Base-by-base conservation (phyloP, 371 early-diverging fungal species). In the Coemansia sp. region DNA sequence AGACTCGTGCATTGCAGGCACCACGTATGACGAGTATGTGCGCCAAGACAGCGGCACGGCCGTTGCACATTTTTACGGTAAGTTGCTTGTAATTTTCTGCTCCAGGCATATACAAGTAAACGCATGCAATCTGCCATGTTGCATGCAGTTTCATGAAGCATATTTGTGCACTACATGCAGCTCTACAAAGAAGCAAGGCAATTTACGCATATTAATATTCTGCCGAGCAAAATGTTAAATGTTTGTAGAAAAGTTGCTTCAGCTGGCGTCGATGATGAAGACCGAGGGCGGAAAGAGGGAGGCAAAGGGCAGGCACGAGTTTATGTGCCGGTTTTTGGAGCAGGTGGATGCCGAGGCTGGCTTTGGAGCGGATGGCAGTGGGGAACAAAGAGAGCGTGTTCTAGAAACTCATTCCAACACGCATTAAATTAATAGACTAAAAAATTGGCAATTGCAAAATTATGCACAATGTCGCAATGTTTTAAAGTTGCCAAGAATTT, bases 31-130 rank as follows among this genome's bases (percentile, higher is more conserved):
- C 26, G 80, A 83, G 26, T 89, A 88, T 60, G 81, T 86, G 39
- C 69, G 70, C 1, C 81, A 84, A 54, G 80, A 82, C 28, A 72
- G 67, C 42, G 75, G 85, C 5, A 83, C 85, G 1, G 88, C 88
- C 0, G 82, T 91, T 59, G 80, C 84, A 12, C 92, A 91, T 69
- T 91, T 91, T 54, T 84, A 90, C 62, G 88, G 87, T 85, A 83
- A 56, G 69, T 65, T 25, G 5, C 1, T 1, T 12, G 28, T 16
- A 26, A 16, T 28, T 4, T 54, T 5, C 16, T 16, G 16, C 26
- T 9, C n/a, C 2, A 30, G 4, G 25, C 2, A 8, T 18, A 48
- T 3, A 33, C 16, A 12, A 11, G 30, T 11, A 56, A 33, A 18
- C 16, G 28, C 33, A 18, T 56, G 25, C 33, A 25, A 56, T 18